Percentiles rank a stretch among this genome's conserved stretches.
phyloP scores from a whole-genome alignment of 2,329 filamentous ascomycete species.

The Microcyclospora pomicola region DNA sequence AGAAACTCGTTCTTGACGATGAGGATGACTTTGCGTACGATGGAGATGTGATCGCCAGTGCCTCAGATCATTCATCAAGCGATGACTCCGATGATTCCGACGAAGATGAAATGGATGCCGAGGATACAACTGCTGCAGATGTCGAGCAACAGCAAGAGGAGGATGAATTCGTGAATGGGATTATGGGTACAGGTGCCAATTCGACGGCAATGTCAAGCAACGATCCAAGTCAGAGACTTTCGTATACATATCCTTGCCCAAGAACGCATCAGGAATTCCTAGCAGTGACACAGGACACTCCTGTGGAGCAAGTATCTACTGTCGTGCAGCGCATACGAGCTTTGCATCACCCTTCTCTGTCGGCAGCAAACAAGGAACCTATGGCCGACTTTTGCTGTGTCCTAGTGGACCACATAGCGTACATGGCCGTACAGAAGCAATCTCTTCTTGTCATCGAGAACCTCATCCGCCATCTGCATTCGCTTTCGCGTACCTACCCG shows the following conservation, averaged over 20 bases:
- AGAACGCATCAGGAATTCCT: conserved; percentile 62
- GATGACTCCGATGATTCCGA: conserved; percentile 9
- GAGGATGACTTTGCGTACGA: conserved; percentile 91
- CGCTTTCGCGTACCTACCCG: conserved; percentile 73
- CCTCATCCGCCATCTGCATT: conserved; percentile 80
- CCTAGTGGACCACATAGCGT: conserved; percentile 52
- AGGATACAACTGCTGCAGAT: conserved; percentile 18
- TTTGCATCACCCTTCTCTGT: conserved; percentile 79
- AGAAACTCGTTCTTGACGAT: conserved; percentile 61
- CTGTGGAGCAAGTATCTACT: conserved; percentile 53
- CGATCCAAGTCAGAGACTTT: conserved; percentile 37
- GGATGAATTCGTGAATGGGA: conserved; percentile 33
- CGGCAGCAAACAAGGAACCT: conserved; percentile 71
- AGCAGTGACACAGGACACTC: conserved; percentile 46
- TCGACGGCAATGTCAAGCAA: conserved; percentile 29
- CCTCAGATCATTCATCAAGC: conserved; percentile 39
- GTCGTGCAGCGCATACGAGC: conserved; percentile 83
- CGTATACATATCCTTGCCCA: conserved; percentile 79
- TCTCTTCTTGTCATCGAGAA: conserved; percentile 58
- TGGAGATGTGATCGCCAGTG: conserved; percentile 72
- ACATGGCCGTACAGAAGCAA: conserved; percentile 39
- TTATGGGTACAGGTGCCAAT: conserved; percentile 25
- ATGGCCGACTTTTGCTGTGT: conserved; percentile 54
- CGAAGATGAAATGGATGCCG: conserved; percentile 14
- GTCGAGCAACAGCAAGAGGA: conserved; percentile 28